These are phyloP conservation scores for Alloteropsis semialata DNA, from an alignment of 176 grass and related monocot species.

Conservation along the genomic window DNA sequence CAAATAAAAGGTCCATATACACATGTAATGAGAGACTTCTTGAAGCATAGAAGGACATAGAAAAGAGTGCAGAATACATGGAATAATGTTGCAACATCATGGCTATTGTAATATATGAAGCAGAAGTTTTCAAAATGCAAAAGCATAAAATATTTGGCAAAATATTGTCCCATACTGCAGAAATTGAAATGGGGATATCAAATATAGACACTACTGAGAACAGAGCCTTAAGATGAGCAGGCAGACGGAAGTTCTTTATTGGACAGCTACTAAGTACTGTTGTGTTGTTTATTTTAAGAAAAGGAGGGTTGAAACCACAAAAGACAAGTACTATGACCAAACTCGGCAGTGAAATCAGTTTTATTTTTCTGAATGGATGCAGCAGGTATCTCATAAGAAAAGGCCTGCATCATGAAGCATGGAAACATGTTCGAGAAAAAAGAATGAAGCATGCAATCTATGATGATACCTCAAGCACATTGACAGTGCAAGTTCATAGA, in stretches of 20 bases:
- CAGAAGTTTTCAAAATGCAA: too few relatives aligned
- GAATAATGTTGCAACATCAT: too few relatives aligned
- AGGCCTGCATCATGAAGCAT: conserved; percentile 6
- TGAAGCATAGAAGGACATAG: conserved; percentile 7
- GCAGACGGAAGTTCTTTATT: neutral
- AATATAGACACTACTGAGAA: conserved; percentile 9
- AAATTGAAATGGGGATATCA: conserved; percentile 14
- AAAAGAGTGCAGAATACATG: conserved; percentile 2
- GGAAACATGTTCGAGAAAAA: neutral
- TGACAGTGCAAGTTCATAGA: conserved; percentile 79
- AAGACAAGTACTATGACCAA: neutral
- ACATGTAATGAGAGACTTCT: neutral
- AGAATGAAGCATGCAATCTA: conserved; percentile 18
- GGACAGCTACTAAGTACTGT: neutral
- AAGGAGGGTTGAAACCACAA: neutral
- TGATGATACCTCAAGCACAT: conserved; percentile 65
- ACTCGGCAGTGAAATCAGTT: neutral
- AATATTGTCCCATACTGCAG: neutral
- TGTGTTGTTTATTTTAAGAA: conserved; percentile 17
- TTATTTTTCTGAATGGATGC: neutral
- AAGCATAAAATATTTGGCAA: neutral
- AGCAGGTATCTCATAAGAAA: neutral
- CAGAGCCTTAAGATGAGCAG: conserved; percentile 1
- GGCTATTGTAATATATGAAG: too few relatives aligned
- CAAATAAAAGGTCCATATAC: conserved; percentile 17